Evolutionary conservation across 495 filamentous ascomycete species (phyloP), one percentile per base, ranked within the genome.

Genomic region (Pyrenula aspistea): DNA sequence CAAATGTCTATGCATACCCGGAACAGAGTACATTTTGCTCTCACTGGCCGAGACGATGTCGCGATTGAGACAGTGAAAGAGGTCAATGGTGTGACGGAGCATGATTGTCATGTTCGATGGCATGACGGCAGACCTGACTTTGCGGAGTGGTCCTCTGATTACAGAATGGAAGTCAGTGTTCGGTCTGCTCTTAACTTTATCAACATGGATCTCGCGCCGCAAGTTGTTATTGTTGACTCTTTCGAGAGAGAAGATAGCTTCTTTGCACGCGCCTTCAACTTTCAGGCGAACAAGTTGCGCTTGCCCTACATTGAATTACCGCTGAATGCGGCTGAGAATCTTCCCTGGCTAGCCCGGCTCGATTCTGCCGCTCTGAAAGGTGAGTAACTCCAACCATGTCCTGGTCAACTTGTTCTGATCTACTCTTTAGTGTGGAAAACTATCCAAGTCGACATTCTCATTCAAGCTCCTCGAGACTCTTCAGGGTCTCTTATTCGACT

Each of bases 281-380:
- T 63, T 3, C 78, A 77, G 60, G 64, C 73, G 0, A 64, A 66
- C 15, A 67, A 67, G 2, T 65, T 69, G 49, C 67, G 66, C 10
- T 72, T 72, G 10, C 65, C 84, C 21, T 55, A 90, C 24, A 83
- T 95, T 24, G 81, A 83, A 58, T 66, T 94, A n/a, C 85, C 89
- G 2, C 65, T 70, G 49, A 73, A 76, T 54, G 71, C 75, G 2
- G 71, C 74, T 2, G 79, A 81, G 49, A 77, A 77, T 51, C 67
- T 94, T 24, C 76, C 80, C 65, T 95, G 90, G 90, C 75, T 93
- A 20, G 80, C 88, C 2, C 75, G 81, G 54, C 70, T 95, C 36
- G 87, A 92, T 61, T 83, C 83, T 57, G 73, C 77, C 53, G 83
- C 88, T 25, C 71, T 95, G 55, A 74, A 68, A 66, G 76, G 85